Evolutionary conservation across 2,329 filamentous ascomycete genomes (phyloP).

Genomic region (Neurospora crassa): DNA sequence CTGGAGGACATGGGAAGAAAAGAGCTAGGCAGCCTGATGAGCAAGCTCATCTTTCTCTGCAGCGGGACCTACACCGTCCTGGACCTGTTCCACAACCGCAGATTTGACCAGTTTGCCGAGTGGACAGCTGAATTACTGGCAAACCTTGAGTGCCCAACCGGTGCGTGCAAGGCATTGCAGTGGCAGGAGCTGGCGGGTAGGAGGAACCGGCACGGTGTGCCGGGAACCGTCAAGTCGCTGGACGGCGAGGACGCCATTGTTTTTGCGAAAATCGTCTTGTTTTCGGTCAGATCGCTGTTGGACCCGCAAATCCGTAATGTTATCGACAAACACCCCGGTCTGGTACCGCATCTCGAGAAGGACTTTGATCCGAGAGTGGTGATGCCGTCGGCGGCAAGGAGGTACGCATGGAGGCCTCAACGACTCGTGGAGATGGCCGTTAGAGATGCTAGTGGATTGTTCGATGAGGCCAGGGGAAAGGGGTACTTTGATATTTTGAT

Average conservation of each 20-base stretch:
- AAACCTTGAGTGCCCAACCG: not conserved
- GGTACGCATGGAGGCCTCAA: not conserved
- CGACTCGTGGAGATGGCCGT: not conserved
- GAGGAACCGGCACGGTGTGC: not conserved
- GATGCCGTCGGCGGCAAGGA: not conserved
- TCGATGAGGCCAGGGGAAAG: not conserved
- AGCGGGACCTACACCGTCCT: not conserved
- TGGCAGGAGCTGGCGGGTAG: conserved; percentile 22
- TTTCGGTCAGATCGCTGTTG: not conserved
- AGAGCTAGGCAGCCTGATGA: not conserved
- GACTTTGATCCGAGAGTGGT: not conserved
- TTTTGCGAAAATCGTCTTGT: not conserved
- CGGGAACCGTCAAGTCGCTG: not conserved
- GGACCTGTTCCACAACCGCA: not conserved
- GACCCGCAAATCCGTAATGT: not conserved
- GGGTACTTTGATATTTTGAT: not conserved
- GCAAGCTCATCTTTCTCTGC: not conserved
- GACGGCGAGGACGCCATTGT: not conserved
- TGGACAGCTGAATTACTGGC: not conserved
- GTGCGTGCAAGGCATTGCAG: conserved; percentile 30
- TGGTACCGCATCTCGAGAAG: not conserved
- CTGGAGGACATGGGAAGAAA: not conserved
- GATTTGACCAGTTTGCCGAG: not conserved
- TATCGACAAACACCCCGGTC: not conserved
- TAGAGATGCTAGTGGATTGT: not conserved